phyloP scores from a whole-genome alignment of 2,329 filamentous ascomycete species.

The Apiospora hydei region DNA sequence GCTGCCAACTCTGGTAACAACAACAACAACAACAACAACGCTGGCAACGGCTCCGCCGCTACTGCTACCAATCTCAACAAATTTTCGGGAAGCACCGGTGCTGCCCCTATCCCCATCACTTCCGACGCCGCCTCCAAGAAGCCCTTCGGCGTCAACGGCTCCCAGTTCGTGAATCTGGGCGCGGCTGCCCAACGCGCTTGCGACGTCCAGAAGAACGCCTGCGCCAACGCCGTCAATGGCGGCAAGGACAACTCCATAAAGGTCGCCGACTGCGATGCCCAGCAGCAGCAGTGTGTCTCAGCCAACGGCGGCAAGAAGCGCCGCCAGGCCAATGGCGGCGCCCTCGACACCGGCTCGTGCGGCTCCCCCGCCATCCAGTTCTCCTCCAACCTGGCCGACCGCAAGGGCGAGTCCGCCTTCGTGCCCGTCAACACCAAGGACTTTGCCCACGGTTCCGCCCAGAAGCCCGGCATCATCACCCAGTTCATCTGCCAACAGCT shows the following conservation, averaged over 20 bases:
- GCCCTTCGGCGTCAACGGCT: constrained; percentile 61
- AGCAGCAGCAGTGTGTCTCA: constrained; percentile 47
- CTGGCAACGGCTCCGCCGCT: constrained; percentile 27
- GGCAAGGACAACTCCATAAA: constrained; percentile 45
- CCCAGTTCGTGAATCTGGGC: constrained; percentile 58
- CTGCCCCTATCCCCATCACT: constrained; percentile 50
- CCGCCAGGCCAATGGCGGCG: constrained; percentile 36
- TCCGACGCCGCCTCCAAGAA: constrained; percentile 44
- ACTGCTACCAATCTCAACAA: constrained; percentile 50
- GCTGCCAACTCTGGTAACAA: constrained; percentile 26
- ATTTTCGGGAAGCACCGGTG: constrained; percentile 54
- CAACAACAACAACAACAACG: constrained; percentile 24
- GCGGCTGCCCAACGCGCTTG: constrained; percentile 57
- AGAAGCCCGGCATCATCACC: constrained; percentile 42
- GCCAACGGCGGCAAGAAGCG: constrained; percentile 30
- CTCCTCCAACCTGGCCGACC: constrained; percentile 55
- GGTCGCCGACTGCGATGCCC: constrained; percentile 51
- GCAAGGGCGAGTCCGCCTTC: constrained; percentile 49
- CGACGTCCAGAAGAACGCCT: constrained; percentile 58
- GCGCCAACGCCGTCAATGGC: constrained; percentile 56
- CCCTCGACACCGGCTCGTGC: constrained; percentile 54
- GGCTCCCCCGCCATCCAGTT: constrained; percentile 57
- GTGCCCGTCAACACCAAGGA: constrained; percentile 47
- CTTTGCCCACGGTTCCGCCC: constrained; percentile 61
- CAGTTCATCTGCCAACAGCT: constrained; percentile 49